Evolutionary conservation across 1,284 basidiomycete species (phyloP), one percentile per base, ranked within the genome.

Genomic region (Trichosporon ovoides): DNA sequence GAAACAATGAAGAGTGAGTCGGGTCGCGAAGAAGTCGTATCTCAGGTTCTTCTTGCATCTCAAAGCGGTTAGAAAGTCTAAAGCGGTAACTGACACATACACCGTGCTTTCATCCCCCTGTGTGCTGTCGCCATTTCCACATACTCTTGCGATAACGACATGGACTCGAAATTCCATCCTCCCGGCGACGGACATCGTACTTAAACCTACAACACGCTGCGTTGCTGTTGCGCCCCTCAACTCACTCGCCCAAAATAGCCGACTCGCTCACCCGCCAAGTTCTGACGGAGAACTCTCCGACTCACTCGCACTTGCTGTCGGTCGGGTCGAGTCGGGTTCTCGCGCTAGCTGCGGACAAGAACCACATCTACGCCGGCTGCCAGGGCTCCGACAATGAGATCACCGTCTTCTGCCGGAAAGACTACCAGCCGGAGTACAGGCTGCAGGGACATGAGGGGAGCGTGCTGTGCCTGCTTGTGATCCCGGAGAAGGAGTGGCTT

Each of bases 371-470:
- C 70, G 88, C 87, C 46, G 91, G 91, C 1, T 89, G 85, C 66
- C 91, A 94, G 71, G 85, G 83, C 55, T 80, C 84, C 57, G 84
- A 88, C 67, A 91, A 85, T 57, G 85, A 85, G 53, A 89, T 90
- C 66, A 71, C 80, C 75, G 66, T 75, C 51, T 94, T 91, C 87
- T 85, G 88, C 68, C 85, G 87, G 66, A 75, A 79, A 14, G 83
- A 85, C 0, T 85, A 89, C 60, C 82, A 83, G 12, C 80, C 89
- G n/a, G 84, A 85, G 67, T 82, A 83, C n/a, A 83, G 84, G 7
- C 80, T 94, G n/a, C 78, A 82, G 14, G 94, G 93, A 0, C 94
- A 98, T 68, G 86, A 86, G 0, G 89, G 87, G 9, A 89, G 88
- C 58, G 87, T 97, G 0, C 81, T 98, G 14, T 87, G 87, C 3